phyloP scores from a whole-genome alignment of 2,329 filamentous ascomycete species.

The Emericellopsis cladophorae region DNA sequence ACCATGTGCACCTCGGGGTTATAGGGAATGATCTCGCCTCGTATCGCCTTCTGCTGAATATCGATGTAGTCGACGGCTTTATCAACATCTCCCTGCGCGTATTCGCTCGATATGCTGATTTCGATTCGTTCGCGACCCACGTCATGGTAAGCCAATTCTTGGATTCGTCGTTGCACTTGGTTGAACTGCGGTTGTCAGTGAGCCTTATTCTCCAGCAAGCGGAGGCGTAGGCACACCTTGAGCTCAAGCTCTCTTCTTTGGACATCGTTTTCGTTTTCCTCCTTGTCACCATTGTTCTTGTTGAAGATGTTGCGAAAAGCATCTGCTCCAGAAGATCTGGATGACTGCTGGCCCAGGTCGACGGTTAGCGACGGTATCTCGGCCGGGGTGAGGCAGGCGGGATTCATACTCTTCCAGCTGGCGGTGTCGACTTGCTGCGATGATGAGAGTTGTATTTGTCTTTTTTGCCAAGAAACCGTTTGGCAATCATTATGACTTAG shows the following conservation, averaged over 20 bases:
- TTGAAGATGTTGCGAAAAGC: constrained; percentile 6
- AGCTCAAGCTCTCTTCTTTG: constrained; percentile 11
- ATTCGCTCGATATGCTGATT: constrained; percentile 44
- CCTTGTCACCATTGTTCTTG: constrained; percentile 3
- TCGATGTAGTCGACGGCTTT: constrained; percentile 66
- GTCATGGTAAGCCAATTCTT: constrained; percentile 30
- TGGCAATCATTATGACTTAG: constrained; percentile 21
- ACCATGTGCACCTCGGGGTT: constrained; percentile 59
- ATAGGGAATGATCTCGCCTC: constrained; percentile 67
- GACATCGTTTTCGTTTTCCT: constrained; percentile 12
- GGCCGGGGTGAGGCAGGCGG: background rate
- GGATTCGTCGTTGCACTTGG: constrained; percentile 23
- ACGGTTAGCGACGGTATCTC: no score
- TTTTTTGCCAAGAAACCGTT: constrained; percentile 58
- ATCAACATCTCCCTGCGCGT: constrained; percentile 56
- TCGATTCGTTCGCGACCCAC: constrained; percentile 44
- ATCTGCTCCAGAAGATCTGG: constrained; percentile 41
- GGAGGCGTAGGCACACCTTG: constrained; percentile 9
- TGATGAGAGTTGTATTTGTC: constrained; percentile 47
- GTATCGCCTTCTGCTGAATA: constrained; percentile 68
- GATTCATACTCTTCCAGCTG: constrained; percentile 34
- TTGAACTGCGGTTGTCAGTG: constrained; percentile 21
- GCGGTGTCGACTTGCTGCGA: constrained; percentile 42
- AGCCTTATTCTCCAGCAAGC: background rate
- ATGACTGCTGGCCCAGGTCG: background rate